Evolutionary conservation across 257 asterid genomes (phyloP).

Genomic region (Orobanche coerulescens): DNA sequence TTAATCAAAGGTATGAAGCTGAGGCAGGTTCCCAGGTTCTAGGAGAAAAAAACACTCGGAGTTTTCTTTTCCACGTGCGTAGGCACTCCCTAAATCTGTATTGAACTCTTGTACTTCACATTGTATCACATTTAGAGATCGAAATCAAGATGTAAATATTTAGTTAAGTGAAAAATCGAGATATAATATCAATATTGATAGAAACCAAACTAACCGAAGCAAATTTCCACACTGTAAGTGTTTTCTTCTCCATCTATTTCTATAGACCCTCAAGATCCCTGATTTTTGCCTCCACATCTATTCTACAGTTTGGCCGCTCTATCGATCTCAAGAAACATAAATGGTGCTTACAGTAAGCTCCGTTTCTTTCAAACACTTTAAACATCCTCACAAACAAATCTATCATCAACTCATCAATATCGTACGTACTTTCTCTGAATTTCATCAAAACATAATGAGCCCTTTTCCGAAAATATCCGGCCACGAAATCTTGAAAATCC

Average conservation of each 20-base stretch:
- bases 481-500: constrained; percentile 28
- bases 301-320: neutral
- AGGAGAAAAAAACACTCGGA: no score
- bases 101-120: no score
- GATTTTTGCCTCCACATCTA: constrained; percentile 3
- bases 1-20: neutral
- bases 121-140: no score
- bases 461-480: constrained; percentile 33
- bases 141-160: no score
- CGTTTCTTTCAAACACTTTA: constrained; percentile 25
- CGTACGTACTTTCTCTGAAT: constrained; percentile 22
- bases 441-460: constrained; percentile 28
- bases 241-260: neutral
- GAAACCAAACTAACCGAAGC: neutral
- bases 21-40: no score
- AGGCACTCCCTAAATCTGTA: no score
- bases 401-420: neutral
- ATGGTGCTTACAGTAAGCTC: constrained; percentile 34
- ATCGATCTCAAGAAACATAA: constrained; percentile 17
- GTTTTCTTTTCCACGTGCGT: no score
- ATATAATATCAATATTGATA: no score
- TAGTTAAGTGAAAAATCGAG: no score
- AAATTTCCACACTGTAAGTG: neutral
- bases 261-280: neutral
- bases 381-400: constrained; percentile 24